Percentiles rank a stretch among this genome's conserved stretches.
Conservation (phyloP, 768 basidiomycete species). For the Leccinum sublutescens region DNA sequence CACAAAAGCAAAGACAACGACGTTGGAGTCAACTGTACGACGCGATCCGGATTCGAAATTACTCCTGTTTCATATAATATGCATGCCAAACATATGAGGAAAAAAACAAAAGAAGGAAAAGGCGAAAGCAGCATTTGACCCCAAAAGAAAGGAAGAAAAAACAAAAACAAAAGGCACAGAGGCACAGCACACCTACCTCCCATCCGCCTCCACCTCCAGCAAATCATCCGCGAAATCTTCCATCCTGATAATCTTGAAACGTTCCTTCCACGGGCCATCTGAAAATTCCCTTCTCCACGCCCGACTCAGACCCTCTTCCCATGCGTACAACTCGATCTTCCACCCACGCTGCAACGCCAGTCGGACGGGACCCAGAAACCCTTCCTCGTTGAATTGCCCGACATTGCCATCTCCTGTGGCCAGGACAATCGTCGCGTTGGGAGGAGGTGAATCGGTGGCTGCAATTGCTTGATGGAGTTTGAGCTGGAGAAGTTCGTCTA, state of each 20-base stretch:
- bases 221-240: conserved; percentile 65
- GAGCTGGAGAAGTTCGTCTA: conserved; percentile 91
- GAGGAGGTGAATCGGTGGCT: conserved; percentile 60
- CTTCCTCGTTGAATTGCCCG: conserved; percentile 90
- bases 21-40: not conserved
- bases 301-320: conserved; percentile 79
- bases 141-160: not conserved
- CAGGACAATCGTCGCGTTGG: conserved; percentile 77
- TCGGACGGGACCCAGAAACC: conserved; percentile 85
- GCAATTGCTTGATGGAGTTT: conserved; percentile 88
- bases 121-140: not conserved
- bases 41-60: not conserved
- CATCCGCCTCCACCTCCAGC: conserved; percentile 41
- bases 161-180: not conserved
- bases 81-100: not conserved
- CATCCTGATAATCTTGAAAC: conserved; percentile 59
- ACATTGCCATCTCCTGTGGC: conserved; percentile 94
- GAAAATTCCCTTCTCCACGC: conserved; percentile 78
- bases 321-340: conserved; percentile 93
- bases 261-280: conserved; percentile 38
- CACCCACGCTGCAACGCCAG: conserved; percentile 87
- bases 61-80: not conserved
- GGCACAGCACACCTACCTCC: conserved; percentile 10
- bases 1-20: conserved; percentile 6
- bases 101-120: not conserved